phyloP scores from a whole-genome alignment of 164 flowering plant species.

The Sextonia rubra region DNA sequence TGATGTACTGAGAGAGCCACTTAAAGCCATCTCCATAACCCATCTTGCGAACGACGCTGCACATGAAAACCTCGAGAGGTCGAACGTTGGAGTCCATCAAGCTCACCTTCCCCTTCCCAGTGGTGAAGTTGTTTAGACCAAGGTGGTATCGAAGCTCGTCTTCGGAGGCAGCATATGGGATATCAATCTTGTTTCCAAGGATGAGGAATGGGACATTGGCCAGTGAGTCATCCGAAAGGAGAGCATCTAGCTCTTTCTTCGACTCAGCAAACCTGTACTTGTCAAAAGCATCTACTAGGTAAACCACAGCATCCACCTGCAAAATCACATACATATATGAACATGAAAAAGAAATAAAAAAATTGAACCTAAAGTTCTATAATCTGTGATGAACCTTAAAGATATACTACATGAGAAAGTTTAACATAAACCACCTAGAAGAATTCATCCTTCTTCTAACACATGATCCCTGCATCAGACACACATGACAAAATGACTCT shows the following conservation, averaged over 20 bases:
- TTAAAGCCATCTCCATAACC: constrained; percentile 54
- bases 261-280: constrained; percentile 69
- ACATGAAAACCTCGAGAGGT: constrained; percentile 65
- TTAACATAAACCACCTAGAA: too few relatives aligned
- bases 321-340: not conserved
- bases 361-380: too few relatives aligned
- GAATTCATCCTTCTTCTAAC: too few relatives aligned
- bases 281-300: constrained; percentile 68
- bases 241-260: constrained; percentile 64
- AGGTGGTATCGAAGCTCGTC: constrained; percentile 49
- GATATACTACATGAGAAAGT: too few relatives aligned
- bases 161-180: constrained; percentile 67
- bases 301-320: constrained; percentile 71
- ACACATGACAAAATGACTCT: too few relatives aligned
- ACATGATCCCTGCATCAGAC: too few relatives aligned
- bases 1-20: constrained; percentile 67
- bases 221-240: constrained; percentile 57
- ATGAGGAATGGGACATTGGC: constrained; percentile 51
- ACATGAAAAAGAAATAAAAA: not conserved
- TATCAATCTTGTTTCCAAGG: constrained; percentile 52
- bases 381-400: too few relatives aligned
- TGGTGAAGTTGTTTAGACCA: constrained; percentile 52
- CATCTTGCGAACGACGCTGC: constrained; percentile 69
- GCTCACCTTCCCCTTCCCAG: constrained; percentile 64
- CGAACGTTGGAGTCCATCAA: constrained; percentile 41